These are phyloP conservation scores for Cephalotrichum gorgonifer DNA, from an alignment of 2,329 filamentous ascomycete genomes.

Conservation along the genomic window DNA sequence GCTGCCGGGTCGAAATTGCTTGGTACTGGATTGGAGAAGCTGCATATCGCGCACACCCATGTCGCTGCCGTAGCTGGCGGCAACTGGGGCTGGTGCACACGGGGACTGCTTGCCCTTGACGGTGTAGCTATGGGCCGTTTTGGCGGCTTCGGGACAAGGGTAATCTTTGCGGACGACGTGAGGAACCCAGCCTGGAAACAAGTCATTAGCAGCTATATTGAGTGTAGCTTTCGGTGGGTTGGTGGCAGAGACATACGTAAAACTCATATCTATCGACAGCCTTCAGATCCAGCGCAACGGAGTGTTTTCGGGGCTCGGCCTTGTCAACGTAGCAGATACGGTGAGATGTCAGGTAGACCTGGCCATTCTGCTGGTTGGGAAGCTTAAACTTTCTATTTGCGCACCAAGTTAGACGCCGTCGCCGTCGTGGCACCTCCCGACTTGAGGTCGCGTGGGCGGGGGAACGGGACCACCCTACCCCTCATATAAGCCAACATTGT, in stretches of 20 bases:
- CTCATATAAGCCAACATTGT: slow-evolving; percentile 95
- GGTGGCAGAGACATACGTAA: slow-evolving; percentile 47
- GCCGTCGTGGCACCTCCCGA: not conserved
- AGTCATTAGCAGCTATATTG: not conserved
- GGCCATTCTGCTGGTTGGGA: slow-evolving; percentile 84
- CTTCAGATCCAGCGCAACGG: slow-evolving; percentile 76
- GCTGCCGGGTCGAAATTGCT: slow-evolving; percentile 85
- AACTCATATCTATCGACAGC: slow-evolving; percentile 86
- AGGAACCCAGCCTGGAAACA: slow-evolving; percentile 63
- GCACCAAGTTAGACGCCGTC: not conserved
- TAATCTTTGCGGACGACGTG: slow-evolving; percentile 91
- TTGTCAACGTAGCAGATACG: slow-evolving; percentile 92
- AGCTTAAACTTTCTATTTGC: slow-evolving; percentile 79
- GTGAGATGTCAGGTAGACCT: slow-evolving; percentile 93
- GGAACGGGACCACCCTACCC: slow-evolving; percentile 49
- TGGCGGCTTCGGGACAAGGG: slow-evolving; percentile 68
- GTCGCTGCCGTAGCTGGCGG: slow-evolving; percentile 54
- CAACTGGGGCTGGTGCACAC: slow-evolving; percentile 21
- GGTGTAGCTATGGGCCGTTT: slow-evolving; percentile 39
- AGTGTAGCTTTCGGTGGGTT: not conserved
- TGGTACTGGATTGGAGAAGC: slow-evolving; percentile 84
- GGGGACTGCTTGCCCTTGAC: not conserved
- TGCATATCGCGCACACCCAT: slow-evolving; percentile 95
- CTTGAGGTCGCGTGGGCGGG: not conserved
- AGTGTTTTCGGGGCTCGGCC: slow-evolving; percentile 72